Conservation (phyloP, 257 asterid species). For the Knoxia roxburghii region DNA sequence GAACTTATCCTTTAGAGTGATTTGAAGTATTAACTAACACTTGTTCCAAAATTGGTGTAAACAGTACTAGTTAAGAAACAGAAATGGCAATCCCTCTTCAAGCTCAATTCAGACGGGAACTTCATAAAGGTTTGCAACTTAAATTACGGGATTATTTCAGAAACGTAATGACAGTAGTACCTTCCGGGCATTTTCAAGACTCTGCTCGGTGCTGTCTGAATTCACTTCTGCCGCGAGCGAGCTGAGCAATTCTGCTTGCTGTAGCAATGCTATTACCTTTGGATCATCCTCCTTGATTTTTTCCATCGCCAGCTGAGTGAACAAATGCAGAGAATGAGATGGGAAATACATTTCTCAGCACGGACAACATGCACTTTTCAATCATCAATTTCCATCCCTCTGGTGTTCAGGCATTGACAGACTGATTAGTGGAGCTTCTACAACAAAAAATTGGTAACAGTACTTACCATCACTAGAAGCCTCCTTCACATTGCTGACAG, state of each 20-base stretch:
- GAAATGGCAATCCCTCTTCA: background rate
- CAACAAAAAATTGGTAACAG: background rate
- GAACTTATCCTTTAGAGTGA: background rate
- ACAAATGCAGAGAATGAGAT: conserved; percentile 11
- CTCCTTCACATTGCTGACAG: conserved; percentile 30
- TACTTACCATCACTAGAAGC: conserved; percentile 28
- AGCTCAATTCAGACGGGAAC: background rate
- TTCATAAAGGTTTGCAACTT: background rate
- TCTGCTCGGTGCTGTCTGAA: conserved; percentile 66
- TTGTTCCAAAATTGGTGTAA: no score
- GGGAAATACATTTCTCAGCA: background rate
- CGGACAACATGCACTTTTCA: background rate
- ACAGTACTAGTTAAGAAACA: no score
- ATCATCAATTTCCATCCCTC: conserved; percentile 10
- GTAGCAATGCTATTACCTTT: conserved; percentile 77
- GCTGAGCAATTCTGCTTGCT: conserved; percentile 91
- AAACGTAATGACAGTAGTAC: conserved; percentile 24
- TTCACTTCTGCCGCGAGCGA: conserved; percentile 86
- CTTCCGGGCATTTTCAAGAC: conserved; percentile 85
- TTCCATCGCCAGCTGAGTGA: conserved; percentile 44
- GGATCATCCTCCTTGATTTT: conserved; percentile 74
- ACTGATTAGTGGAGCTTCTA: background rate
- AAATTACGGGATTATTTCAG: background rate
- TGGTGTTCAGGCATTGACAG: conserved; percentile 17
- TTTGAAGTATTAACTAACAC: background rate